phyloP scores from a whole-genome alignment of 1,139 yeast genomes.

The Kodamaea suecica region DNA sequence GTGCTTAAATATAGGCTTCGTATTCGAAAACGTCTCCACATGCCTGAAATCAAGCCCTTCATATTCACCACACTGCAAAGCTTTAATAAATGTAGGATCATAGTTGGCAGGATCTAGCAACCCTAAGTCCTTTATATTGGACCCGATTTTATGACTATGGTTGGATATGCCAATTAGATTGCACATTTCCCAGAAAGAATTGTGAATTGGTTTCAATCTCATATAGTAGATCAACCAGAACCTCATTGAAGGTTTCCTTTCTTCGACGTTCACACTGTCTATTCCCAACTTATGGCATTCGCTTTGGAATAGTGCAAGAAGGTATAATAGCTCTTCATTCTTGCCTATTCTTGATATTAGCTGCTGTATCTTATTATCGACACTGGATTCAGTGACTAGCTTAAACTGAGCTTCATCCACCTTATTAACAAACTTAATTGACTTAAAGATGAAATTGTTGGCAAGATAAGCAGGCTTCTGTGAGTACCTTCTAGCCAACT shows the following conservation, averaged over 20 bases:
- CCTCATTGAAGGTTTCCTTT: constrained; percentile 5
- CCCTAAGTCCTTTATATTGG: constrained; percentile 30
- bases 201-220: constrained; percentile 30
- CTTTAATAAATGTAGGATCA: constrained; percentile 21
- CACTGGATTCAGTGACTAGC: constrained; percentile 19
- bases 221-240: constrained; percentile 11
- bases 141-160: constrained; percentile 28
- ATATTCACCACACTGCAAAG: constrained; percentile 27
- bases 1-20: constrained; percentile 15
- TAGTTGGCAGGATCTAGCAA: constrained; percentile 42
- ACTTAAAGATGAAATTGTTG: constrained; percentile 8
- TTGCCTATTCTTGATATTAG: constrained; percentile 26
- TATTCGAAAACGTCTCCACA: constrained; percentile 19
- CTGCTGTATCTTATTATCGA: constrained; percentile 20
- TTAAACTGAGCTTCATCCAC: constrained; percentile 29
- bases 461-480: not conserved
- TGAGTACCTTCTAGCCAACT: not conserved
- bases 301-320: constrained; percentile 31
- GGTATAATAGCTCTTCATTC: constrained; percentile 31
- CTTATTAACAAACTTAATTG: constrained; percentile 26
- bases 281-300: constrained; percentile 36
- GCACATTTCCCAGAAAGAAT: constrained; percentile 42
- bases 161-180: constrained; percentile 30
- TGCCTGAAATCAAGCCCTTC: constrained; percentile 24
- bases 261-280: constrained; percentile 12